phyloP scores from a whole-genome alignment of 202 grass and related monocot genomes.

The Hordeum pubiflorum region DNA sequence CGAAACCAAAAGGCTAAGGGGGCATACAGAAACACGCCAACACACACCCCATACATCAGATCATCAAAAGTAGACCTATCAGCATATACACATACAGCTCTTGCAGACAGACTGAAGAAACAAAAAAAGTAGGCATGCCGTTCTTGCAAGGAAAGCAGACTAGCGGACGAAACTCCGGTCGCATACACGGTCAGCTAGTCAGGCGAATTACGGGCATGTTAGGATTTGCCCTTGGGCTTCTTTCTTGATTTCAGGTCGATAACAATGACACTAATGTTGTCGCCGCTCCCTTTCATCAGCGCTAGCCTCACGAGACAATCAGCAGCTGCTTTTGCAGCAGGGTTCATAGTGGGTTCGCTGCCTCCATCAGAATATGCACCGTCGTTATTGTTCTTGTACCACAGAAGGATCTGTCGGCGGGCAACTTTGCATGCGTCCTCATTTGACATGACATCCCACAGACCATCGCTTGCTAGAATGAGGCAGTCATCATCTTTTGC shows the following conservation, averaged over 20 bases:
- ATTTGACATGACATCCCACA: slow-evolving; percentile 77
- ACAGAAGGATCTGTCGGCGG: slow-evolving; percentile 42
- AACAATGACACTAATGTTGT: slow-evolving; percentile 63
- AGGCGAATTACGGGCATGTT: neutral
- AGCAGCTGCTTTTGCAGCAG: slow-evolving; percentile 67
- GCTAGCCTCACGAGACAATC: slow-evolving; percentile 46
- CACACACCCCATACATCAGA: neutral
- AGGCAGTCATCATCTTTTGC: slow-evolving; percentile 59
- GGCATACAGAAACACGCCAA: neutral
- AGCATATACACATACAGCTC: slow-evolving; percentile 9
- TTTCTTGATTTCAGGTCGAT: slow-evolving; percentile 59
- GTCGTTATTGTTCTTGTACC: slow-evolving; percentile 49
- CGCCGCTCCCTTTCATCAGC: slow-evolving; percentile 43
- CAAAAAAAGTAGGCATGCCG: neutral
- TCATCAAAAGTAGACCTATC: neutral
- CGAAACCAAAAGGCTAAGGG: neutral
- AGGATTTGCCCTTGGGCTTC: slow-evolving; percentile 47
- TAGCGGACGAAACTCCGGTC: neutral
- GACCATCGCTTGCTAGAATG: slow-evolving; percentile 59
- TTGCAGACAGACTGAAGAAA: neutral
- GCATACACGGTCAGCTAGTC: slow-evolving; percentile 9
- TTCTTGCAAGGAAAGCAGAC: slow-evolving; percentile 13
- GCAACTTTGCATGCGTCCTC: slow-evolving; percentile 49
- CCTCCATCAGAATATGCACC: neutral
- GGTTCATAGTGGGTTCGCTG: neutral